Evolutionary conservation across 495 filamentous ascomycete genomes (phyloP).

Genomic region (Symbiotaphrina buchneri): DNA sequence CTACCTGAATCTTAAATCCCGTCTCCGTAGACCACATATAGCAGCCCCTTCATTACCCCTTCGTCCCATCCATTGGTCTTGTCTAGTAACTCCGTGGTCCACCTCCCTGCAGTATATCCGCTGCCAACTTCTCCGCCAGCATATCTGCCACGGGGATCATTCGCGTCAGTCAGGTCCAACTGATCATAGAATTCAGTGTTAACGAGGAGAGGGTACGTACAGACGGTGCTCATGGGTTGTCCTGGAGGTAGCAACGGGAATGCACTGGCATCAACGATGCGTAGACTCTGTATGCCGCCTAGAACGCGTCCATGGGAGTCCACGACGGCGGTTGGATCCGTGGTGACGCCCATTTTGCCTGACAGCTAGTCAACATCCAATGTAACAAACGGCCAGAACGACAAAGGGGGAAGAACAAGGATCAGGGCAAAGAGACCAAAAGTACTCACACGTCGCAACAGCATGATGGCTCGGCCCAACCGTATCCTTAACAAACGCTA

Average conservation of each 20-base stretch:
- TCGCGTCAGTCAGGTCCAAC: constrained; percentile 6
- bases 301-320: constrained; percentile 25
- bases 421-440: no score
- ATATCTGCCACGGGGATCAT: constrained; percentile 14
- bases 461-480: constrained; percentile 26
- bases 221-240: constrained; percentile 28
- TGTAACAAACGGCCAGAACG: no score
- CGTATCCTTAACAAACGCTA: constrained; percentile 17
- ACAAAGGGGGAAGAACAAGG: no score
- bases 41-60: no score
- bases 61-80: no score
- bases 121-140: constrained; percentile 39
- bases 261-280: constrained; percentile 34
- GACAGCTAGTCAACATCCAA: no score
- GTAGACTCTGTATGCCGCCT: constrained; percentile 24
- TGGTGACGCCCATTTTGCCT: constrained; percentile 23
- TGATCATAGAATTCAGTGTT: neutral
- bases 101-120: no score
- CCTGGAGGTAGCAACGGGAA: constrained; percentile 34
- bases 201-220: constrained; percentile 11
- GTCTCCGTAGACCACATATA: no score
- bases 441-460: constrained; percentile 23
- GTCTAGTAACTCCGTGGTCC: no score
- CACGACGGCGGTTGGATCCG: constrained; percentile 27
- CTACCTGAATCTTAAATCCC: no score